Conservation (phyloP, 2,329 filamentous ascomycete species). For the Fusarium brachygibbosum region DNA sequence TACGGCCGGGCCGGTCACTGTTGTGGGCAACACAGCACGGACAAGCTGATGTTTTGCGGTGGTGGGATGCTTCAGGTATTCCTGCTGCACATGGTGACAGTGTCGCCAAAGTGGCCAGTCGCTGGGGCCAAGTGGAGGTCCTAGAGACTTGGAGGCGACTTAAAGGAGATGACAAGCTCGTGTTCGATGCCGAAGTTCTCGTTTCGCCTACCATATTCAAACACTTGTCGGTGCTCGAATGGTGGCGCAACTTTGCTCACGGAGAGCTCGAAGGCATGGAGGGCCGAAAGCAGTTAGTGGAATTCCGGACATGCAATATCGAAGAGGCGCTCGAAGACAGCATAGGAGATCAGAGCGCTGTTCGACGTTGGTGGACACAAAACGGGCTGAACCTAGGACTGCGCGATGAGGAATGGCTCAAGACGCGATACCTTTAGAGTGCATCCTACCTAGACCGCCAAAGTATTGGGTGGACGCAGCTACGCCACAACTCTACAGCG, state of each 20-base stretch:
- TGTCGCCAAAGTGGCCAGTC: conserved; percentile 85
- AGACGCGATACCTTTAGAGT: conserved; percentile 75
- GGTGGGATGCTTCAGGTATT: conserved; percentile 89
- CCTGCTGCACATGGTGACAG: conserved; percentile 83
- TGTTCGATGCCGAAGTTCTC: conserved; percentile 86
- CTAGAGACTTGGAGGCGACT: conserved; percentile 83
- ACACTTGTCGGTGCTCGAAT: conserved; percentile 86
- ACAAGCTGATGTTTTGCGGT: conserved; percentile 80
- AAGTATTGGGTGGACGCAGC: background rate
- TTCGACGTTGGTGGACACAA: conserved; percentile 87
- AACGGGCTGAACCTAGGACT: conserved; percentile 86
- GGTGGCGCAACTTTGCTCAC: conserved; percentile 83
- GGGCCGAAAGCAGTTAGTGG: conserved; percentile 75
- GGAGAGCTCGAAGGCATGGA: conserved; percentile 68
- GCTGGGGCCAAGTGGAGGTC: conserved; percentile 86
- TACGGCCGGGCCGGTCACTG: conserved; percentile 88
- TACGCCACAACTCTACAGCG: conserved; percentile 10
- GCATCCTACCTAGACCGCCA: conserved; percentile 8
- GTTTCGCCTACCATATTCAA: conserved; percentile 90
- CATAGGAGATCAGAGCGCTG: conserved; percentile 77
- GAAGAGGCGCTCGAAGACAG: conserved; percentile 95
- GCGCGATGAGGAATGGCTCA: conserved; percentile 91
- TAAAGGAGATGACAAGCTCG: conserved; percentile 74
- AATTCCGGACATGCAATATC: conserved; percentile 95
- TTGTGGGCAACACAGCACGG: conserved; percentile 87